Evolutionary conservation across 2,329 filamentous ascomycete genomes (phyloP), one percentile per base, ranked within the genome.

Genomic region (Lachnellula arida): DNA sequence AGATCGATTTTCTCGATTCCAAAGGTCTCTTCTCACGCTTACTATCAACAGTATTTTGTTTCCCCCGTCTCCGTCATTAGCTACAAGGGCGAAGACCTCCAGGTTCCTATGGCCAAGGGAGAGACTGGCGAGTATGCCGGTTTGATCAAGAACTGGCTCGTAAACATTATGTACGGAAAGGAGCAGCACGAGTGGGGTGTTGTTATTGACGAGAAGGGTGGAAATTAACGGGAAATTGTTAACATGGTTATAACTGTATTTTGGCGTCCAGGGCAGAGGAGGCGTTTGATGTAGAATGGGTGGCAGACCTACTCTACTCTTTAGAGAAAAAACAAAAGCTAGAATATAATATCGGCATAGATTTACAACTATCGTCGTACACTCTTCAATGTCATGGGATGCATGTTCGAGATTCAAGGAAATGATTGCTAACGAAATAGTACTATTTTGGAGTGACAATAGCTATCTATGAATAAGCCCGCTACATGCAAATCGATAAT

Each of bases 101-200:
- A 78, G 61, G 80, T 90, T 56, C 79, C 83, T 50, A 82, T 86
- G 75, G 80, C 74, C 50, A 72, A 78, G 53, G 78, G 77, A 46
- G 71, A 76, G 49, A 76, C 74, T 49, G 85, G 81, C 47, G 70
- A 76, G 43, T 78, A 84, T 65, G 85, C 84, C n/a, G 67, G 72
- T 64, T 76, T 77, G 71, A 74, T 91, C 70, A 91, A 89, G 78
- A 73, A 73, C 39, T 87, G 81, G 81, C 74, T 91, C 61, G 76
- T 78, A 61, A 83, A 86, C 62, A 89, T 91, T 73, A 90, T 89
- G 85, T 91, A 66, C 25, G 87, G 87, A 58, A 79, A 79, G 56
- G 81, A 80, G 67, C 68, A 85, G 56, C 86, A 91, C 69, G 75
- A 81, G 48, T 91, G 88, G 87, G 85, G 81, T 37, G 79, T 89